Evolutionary conservation across 1,284 basidiomycete species (phyloP), one percentile per base, ranked within the genome.

Genomic region (Coniophora puteana): DNA sequence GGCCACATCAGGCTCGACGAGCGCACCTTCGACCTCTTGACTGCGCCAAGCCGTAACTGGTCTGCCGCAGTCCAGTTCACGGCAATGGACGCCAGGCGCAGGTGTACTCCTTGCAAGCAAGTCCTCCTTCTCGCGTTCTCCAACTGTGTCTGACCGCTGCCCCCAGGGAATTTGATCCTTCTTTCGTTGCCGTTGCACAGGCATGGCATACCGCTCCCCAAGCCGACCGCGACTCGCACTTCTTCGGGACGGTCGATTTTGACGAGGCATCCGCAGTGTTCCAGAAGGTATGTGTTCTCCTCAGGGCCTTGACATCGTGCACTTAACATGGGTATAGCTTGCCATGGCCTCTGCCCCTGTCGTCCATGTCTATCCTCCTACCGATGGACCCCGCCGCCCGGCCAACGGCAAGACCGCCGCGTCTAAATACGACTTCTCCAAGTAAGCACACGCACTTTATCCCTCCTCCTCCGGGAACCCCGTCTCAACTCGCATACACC

Each of bases 181-280:
- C 84, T 13, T 95, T 83, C 74, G 74, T 74, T 16, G 65, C 80
- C 4, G 81, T 96, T 7, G 88, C 90, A 17, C 81, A 81, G 52
- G 80, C 88, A 27, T 96, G 93, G 93, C 59, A 73, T 5, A 72
- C 69, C 21, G 73, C 74, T 14, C 65, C 85, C 11, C 58, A 71
- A 40, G 68, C 68, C n/a, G 65, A 83, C 25, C 76, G 85, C 31
- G 73, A 91, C 59, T 67, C 73, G 44, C 91, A 95, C 62, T 93
- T 96, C 75, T 97, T 96, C 57, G 93, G 82, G 11, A 83, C 81
- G n/a, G 66, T 92, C 26, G 93, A 97, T 63, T 96, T 95, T 58
- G 78, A 85, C 49, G 73, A 88, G 29, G 83, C 78, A 3, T 75
- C 79, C 43, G 63, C 68, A 3, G 72, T 92, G 26, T 97, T 93